Evolutionary conservation across 2,329 filamentous ascomycete species (phyloP).

Genomic region (Arthrobotrys sphaeroides): DNA sequence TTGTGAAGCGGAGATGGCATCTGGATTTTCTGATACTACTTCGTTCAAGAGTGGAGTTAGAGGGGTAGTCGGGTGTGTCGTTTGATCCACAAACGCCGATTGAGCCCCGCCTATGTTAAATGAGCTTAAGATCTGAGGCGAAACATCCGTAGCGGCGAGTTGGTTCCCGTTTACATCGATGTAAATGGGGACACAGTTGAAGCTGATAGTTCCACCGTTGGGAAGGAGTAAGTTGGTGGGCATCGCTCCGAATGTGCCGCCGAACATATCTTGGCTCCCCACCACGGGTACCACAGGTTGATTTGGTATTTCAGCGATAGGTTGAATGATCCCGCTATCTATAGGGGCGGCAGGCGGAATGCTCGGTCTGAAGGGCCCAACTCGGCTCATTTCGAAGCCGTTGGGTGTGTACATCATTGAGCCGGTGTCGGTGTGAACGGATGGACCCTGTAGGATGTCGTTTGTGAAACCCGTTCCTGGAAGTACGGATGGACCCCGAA

Average conservation of each 20-base stretch:
- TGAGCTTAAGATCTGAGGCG: slow-evolving; percentile 1
- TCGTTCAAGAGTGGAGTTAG: slow-evolving; percentile 16
- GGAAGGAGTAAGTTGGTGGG: slow-evolving; percentile 9
- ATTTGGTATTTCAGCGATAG: not conserved
- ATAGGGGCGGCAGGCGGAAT: not conserved
- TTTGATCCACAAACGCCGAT: not conserved
- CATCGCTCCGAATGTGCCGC: not conserved
- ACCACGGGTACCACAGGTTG: not conserved
- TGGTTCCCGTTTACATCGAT: slow-evolving; percentile 28
- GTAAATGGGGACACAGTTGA: slow-evolving; percentile 47
- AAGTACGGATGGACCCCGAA: not conserved
- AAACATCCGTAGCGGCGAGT: slow-evolving; percentile 8
- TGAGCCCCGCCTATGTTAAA: slow-evolving; percentile 12
- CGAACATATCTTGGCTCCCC: not conserved
- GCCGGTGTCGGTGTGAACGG: not conserved
- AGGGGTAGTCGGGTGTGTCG: not conserved
- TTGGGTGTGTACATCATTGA: slow-evolving; percentile 6
- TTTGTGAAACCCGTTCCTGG: not conserved
- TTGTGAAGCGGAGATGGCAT: slow-evolving; percentile 11
- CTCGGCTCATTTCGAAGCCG: slow-evolving; percentile 23
- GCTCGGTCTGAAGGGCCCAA: slow-evolving; percentile 1
- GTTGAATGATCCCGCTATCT: slow-evolving; percentile 3
- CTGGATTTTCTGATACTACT: slow-evolving; percentile 20
- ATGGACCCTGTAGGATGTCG: not conserved
- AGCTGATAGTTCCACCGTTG: slow-evolving; percentile 22